These are phyloP conservation scores for Volutella citrinella DNA, from an alignment of 2,329 filamentous ascomycete genomes.

Conservation along the genomic window DNA sequence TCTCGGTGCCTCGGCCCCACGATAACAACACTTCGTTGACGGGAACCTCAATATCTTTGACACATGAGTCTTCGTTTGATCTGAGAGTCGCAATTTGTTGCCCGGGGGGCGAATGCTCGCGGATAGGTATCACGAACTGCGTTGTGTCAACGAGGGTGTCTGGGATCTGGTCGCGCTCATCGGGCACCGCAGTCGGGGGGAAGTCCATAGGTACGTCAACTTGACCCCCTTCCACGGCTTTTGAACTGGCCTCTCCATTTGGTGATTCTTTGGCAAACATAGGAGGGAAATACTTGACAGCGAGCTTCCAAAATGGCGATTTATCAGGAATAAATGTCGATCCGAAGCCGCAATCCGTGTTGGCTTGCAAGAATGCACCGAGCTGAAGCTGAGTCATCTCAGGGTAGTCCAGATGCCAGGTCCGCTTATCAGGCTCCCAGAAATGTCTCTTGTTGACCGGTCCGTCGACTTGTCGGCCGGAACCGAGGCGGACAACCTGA, in stretches of 20 bases:
- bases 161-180: conserved; percentile 25
- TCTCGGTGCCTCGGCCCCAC: conserved; percentile 71
- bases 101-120: conserved; percentile 31
- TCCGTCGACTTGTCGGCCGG: conserved; percentile 55
- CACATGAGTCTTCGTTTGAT: conserved; percentile 62
- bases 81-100: conserved; percentile 62
- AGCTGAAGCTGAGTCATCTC: conserved; percentile 61
- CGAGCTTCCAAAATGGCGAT: conserved; percentile 52
- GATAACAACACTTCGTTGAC: conserved; percentile 66
- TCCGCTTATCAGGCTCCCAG: conserved; percentile 54
- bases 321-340: conserved; percentile 54
- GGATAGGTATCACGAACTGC: conserved; percentile 35
- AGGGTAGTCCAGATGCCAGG: conserved; percentile 61
- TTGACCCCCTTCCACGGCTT: no score
- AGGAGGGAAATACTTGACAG: conserved; percentile 58
- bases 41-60: conserved; percentile 59
- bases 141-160: conserved; percentile 37
- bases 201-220: conserved; percentile 26
- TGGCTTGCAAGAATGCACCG: conserved; percentile 52
- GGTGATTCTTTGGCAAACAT: conserved; percentile 20
- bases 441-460: conserved; percentile 55
- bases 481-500: conserved; percentile 45
- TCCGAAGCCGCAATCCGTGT: conserved; percentile 41
- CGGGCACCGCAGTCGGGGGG: conserved; percentile 29
- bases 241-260: no score